Conservation (phyloP, 371 early-diverging fungal genomes). For the Mucor mucedo region DNA sequence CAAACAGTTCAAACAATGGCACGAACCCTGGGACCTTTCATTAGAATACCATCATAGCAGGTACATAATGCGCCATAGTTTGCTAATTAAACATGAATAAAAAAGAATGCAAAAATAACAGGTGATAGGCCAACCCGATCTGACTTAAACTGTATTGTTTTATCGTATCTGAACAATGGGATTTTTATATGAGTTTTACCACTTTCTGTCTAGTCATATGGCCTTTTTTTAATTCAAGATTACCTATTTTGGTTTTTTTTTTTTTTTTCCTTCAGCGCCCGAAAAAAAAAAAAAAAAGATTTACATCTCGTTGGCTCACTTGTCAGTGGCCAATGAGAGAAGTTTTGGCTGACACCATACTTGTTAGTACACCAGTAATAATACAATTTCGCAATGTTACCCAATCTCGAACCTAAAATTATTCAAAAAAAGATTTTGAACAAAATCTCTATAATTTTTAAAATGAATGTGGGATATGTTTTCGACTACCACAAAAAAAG, state of each 20-base stretch:
- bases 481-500: not conserved
- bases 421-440: not conserved
- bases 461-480: constrained; percentile 3
- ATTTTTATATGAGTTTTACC: too few species aligned
- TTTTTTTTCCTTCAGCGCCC: not conserved
- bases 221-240: not conserved
- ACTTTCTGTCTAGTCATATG: not conserved
- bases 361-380: constrained; percentile 6
- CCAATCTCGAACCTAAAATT: constrained; percentile 5
- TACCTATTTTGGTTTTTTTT: not conserved
- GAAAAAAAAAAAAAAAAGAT: not conserved
- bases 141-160: too few species aligned
- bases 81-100: too few species aligned
- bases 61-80: too few species aligned
- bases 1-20: not conserved
- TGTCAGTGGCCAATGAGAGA: constrained; percentile 10
- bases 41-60: not conserved
- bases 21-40: not conserved
- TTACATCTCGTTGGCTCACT: not conserved
- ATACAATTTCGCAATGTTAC: not conserved
- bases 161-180: too few species aligned
- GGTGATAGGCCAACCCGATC: too few species aligned
- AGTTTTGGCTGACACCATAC: constrained; percentile 13
- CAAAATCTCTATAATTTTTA: not conserved
- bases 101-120: too few species aligned